phyloP scores from a whole-genome alignment of 2,329 filamentous ascomycete genomes.

The Stemphylium beticola region DNA sequence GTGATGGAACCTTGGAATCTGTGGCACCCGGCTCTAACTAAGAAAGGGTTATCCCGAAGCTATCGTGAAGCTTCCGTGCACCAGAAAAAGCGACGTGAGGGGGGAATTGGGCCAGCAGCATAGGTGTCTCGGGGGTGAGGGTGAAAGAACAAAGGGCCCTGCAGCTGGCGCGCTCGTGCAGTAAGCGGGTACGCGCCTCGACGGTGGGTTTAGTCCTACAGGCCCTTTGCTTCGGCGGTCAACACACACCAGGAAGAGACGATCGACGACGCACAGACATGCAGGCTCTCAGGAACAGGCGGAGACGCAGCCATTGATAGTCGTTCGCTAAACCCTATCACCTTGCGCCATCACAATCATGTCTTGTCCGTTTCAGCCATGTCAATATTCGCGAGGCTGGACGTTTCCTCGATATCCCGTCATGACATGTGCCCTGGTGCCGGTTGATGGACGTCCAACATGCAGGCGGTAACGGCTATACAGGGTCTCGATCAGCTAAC shows the following conservation, averaged over 20 bases:
- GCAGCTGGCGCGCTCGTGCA: slow-evolving; percentile 13
- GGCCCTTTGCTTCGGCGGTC: slow-evolving; percentile 18
- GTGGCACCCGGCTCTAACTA: slow-evolving; percentile 17
- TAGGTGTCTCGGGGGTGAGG: background rate
- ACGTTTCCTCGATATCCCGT: background rate
- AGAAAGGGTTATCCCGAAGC: slow-evolving; percentile 13
- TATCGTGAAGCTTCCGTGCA: background rate
- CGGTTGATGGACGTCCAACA: background rate
- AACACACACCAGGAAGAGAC: slow-evolving; percentile 16
- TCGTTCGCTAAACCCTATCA: slow-evolving; percentile 11
- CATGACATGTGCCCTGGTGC: background rate
- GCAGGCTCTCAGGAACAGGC: slow-evolving; percentile 22
- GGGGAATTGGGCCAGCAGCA: slow-evolving; percentile 12
- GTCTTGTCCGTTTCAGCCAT: slow-evolving; percentile 1
- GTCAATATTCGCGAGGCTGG: background rate
- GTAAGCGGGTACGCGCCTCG: slow-evolving; percentile 14
- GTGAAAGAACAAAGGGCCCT: slow-evolving; percentile 9
- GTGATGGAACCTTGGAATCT: slow-evolving; percentile 26
- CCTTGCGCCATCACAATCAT: slow-evolving; percentile 23
- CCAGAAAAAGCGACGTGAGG: slow-evolving; percentile 1
- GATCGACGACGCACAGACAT: slow-evolving; percentile 19
- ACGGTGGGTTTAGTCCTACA: slow-evolving; percentile 12
- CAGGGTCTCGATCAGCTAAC: background rate
- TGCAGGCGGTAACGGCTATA: background rate
- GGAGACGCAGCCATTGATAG: slow-evolving; percentile 6